phyloP scores from a whole-genome alignment of 2,329 filamentous ascomycete species.

The Aspergillus melleus region DNA sequence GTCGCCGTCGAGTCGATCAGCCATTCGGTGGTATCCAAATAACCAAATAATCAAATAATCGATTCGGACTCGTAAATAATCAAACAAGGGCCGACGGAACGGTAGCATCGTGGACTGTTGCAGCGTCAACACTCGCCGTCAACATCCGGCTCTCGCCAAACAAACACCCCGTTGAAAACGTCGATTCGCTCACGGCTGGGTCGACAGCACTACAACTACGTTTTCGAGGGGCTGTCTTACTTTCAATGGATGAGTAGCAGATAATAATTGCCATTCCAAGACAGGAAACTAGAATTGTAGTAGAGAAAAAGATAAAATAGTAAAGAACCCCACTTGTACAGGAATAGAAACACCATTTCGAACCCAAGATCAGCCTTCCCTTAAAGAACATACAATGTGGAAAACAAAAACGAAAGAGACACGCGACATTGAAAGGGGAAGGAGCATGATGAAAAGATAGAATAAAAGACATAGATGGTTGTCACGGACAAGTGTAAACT shows the following conservation, averaged over 20 bases:
- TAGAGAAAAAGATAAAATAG: not conserved
- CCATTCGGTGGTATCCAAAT: not conserved
- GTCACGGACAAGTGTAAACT: not conserved
- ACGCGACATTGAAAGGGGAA: not conserved
- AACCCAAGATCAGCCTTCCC: not conserved
- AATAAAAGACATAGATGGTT: not conserved
- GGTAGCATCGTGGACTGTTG: not conserved
- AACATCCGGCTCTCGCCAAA: not conserved
- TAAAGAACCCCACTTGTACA: not conserved
- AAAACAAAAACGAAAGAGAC: not conserved
- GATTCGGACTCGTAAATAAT: not conserved
- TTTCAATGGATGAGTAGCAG: not conserved
- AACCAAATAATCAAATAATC: not conserved
- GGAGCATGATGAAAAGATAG: not conserved
- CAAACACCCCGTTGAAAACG: not conserved
- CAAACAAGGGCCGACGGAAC: not conserved
- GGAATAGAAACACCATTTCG: conserved; percentile 1
- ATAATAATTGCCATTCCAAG: not conserved
- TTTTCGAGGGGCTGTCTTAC: not conserved
- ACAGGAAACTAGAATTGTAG: too few species aligned
- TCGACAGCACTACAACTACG: not conserved
- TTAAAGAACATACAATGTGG: not conserved
- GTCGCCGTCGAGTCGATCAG: not conserved
- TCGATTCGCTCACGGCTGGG: not conserved
- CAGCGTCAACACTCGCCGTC: not conserved